These are phyloP conservation scores for Mimosa pudica DNA, from an alignment of 306 rosid genomes.

Conservation along the genomic window DNA sequence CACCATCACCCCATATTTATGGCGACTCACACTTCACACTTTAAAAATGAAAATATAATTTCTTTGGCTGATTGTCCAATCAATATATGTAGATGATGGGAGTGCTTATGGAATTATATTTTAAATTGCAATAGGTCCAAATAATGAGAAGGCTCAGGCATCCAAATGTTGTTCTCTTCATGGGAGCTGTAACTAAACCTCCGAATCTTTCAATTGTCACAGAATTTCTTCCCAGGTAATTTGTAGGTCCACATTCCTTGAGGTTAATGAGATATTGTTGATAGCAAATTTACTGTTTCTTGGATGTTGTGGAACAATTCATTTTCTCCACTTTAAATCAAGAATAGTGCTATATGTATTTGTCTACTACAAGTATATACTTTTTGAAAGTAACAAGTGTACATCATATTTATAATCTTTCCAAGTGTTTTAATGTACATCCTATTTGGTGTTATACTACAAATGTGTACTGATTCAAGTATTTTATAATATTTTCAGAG, in stretches of 20 bases:
- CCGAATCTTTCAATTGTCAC: slow-evolving; percentile 96
- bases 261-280: slow-evolving; percentile 17
- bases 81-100: slow-evolving; percentile 25
- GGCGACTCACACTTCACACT: too few relatives aligned
- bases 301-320: slow-evolving; percentile 25
- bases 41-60: neutral
- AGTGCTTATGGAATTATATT: slow-evolving; percentile 38
- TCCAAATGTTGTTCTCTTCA: slow-evolving; percentile 99
- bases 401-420: too few relatives aligned
- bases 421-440: too few relatives aligned
- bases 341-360: neutral
- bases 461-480: slow-evolving; percentile 5
- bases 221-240: slow-evolving; percentile 98
- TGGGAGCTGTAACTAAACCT: slow-evolving; percentile 95
- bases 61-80: neutral
- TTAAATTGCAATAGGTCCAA: slow-evolving; percentile 66
- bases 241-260: slow-evolving; percentile 35
- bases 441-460: too few relatives aligned
- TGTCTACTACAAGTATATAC: neutral
- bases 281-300: slow-evolving; percentile 28
- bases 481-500: slow-evolving; percentile 63
- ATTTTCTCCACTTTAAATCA: neutral
- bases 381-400: too few relatives aligned
- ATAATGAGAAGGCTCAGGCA: slow-evolving; percentile 94
- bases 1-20: too few relatives aligned